Base-by-base conservation (phyloP, 495 filamentous ascomycete genomes). In the Mytilinidion resinicola region DNA sequence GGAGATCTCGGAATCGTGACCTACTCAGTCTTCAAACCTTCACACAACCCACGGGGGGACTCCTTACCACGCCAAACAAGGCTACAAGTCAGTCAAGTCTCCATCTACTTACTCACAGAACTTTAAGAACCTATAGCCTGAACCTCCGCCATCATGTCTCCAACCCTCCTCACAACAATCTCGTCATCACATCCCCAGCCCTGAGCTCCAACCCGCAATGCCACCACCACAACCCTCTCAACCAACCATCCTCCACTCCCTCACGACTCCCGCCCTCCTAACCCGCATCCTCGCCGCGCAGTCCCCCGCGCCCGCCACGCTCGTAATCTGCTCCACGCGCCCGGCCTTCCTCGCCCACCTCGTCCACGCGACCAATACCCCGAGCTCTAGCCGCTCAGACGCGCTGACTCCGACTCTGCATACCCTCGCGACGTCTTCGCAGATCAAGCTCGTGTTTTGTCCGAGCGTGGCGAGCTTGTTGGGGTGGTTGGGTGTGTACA, bases 391-490 rank as follows among this genome's bases (percentile, higher is more conserved):
- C 17, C 36, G 10, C 46, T 20, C 33, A 58, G 36, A 64, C 50
- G 73, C 89, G 25, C 67, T 86, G 14, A 74, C 78, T 12, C 83
- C 85, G 53, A 85, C 86, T 3, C 81, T 95, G 46, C 78, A 84
- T 58, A 77, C 86, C 47, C 75, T 95, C 38, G 76, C 85, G 14
- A 76, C 77, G 19, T 84, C 88, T n/a, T 80, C 79, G 52, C 80
- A 80, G 56, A 78, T 91, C 59, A 80, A 77, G 52, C 69, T 91
- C 2, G 74, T 82, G 37, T 96, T 90, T 72, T 78, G 83, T 59
- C 83, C 88, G 10, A 88, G 84, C 6, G 71, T 95, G 41, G 83
- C 88, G 35, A 83, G 86, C 73, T 80, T 95, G 6, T 84, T 87
- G 53, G 89, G 89, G 25, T 89, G 84, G 66, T 76, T 95, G 0